These are phyloP conservation scores for Salix dunnii DNA, from an alignment of 345 rosid species.

Conservation along the genomic window DNA sequence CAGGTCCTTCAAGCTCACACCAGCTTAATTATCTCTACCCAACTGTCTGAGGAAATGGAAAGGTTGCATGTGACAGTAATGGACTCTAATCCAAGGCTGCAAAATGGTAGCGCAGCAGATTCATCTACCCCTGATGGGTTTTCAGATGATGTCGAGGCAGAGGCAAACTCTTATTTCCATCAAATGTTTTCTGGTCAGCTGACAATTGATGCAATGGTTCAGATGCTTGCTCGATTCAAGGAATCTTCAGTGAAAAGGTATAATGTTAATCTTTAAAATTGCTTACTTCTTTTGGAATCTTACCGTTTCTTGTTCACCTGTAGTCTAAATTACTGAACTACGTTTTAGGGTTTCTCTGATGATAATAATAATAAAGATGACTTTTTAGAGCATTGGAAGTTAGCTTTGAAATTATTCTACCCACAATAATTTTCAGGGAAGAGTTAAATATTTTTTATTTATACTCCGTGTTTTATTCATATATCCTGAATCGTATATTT, in stretches of 20 bases:
- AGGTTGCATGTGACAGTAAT: constrained; percentile 46
- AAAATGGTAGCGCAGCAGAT: constrained; percentile 68
- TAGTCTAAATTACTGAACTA: neutral
- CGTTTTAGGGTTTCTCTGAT: no score
- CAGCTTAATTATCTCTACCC: constrained; percentile 41
- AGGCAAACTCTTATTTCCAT: constrained; percentile 93
- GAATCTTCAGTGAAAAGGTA: constrained; percentile 79
- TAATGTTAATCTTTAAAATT: neutral
- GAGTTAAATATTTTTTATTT: neutral
- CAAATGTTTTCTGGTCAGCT: constrained; percentile 89
- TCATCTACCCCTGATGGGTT: constrained; percentile 61
- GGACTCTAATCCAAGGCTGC: constrained; percentile 58
- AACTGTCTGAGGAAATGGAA: constrained; percentile 70
- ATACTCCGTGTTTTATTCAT: neutral
- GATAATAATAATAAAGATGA: neutral
- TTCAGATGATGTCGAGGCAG: constrained; percentile 80
- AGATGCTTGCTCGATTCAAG: constrained; percentile 88
- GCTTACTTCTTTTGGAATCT: neutral
- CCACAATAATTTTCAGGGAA: neutral
- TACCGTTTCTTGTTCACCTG: neutral
- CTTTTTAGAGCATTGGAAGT: neutral
- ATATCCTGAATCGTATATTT: neutral
- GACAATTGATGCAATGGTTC: constrained; percentile 86
- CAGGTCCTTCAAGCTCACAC: constrained; percentile 69
- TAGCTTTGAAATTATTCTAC: neutral